Evolutionary conservation across 805 yeast species (phyloP).

Genomic region (Kurtzmaniella fragi): DNA sequence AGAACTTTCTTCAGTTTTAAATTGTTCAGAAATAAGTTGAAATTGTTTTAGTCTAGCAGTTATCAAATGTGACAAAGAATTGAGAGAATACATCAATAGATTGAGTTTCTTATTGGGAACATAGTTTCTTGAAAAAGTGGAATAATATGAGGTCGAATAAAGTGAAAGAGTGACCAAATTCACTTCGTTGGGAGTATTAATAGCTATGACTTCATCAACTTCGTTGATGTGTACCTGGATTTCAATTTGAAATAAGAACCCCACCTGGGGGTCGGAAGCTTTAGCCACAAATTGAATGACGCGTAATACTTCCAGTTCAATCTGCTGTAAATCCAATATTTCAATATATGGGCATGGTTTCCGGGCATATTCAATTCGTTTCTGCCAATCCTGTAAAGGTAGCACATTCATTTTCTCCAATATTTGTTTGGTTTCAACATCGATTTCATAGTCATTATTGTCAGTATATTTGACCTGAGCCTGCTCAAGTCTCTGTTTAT

Average conservation of each 20-base stretch:
- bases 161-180: slow-evolving; percentile 9
- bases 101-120: slow-evolving; percentile 21
- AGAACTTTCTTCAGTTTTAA: neutral
- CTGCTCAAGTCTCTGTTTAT: slow-evolving; percentile 6
- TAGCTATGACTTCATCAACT: slow-evolving; percentile 8
- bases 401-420: slow-evolving; percentile 24
- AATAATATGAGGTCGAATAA: slow-evolving; percentile 19
- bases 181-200: slow-evolving; percentile 4
- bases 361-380: slow-evolving; percentile 18
- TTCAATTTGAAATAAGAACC: slow-evolving; percentile 15
- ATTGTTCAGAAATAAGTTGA: neutral
- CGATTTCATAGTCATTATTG: slow-evolving; percentile 7
- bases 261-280: slow-evolving; percentile 1
- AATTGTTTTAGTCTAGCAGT: slow-evolving; percentile 13
- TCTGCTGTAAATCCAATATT: slow-evolving; percentile 4
- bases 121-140: slow-evolving; percentile 17
- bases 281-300: neutral
- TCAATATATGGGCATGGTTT: slow-evolving; percentile 23
- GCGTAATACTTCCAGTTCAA: slow-evolving; percentile 4
- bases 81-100: slow-evolving; percentile 25
- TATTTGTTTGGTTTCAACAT: slow-evolving; percentile 15
- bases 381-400: slow-evolving; percentile 30
- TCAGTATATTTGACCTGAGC: neutral
- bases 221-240: slow-evolving; percentile 11
- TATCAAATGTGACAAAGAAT: slow-evolving; percentile 23